Evolutionary conservation across 176 grass and related monocot genomes (phyloP), one percentile per base, ranked within the genome.

Genomic region (Raddia guianensis): DNA sequence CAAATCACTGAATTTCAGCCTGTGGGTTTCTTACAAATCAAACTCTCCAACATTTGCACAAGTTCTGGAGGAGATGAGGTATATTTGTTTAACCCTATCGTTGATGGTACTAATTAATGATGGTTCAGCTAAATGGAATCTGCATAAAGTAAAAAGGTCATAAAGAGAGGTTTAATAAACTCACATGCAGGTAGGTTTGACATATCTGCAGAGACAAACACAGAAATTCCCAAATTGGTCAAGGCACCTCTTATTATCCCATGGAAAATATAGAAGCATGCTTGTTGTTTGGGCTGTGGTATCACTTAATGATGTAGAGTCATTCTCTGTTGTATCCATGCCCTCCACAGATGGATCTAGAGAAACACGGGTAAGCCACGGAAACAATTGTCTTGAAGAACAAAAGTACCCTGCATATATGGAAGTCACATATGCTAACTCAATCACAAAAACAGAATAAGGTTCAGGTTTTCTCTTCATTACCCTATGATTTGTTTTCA

Each of bases 401-500:
- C 95, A 86, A 98, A 98, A 7, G 95, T 98, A 40, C 95, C 95
- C 95, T 98, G 75, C 77, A 89, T 37, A 61, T 60, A 55, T 6
- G 20, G n/a, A 86, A 51, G 49, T 83, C 20, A 61, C 60, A 4
- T 49, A 86, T 73, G 20, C 80, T 18, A 85, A 76, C 33, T 80
- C 19, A 75, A 66, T 54, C 20, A 75, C 27, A 15, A 1, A 35
- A 11, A 13, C 5, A 51, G 47, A 20, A 27, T 44, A 62, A 68
- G 44, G 40, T 66, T 63, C 14, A 4, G 45, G 14, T 82, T 74
- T 79, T 51, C 50, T 49, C 49, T 73, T 66, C 59, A 81, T 91
- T 87, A 98, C 96, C 75, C 96, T 98, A 62, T 98, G 96, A 79
- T 95, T 98, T 67, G 92, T 98, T 84, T 95, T 98, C 76, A 98